Base-by-base conservation (phyloP, 2,329 filamentous ascomycete species). In the Neofusicoccum laricinum region DNA sequence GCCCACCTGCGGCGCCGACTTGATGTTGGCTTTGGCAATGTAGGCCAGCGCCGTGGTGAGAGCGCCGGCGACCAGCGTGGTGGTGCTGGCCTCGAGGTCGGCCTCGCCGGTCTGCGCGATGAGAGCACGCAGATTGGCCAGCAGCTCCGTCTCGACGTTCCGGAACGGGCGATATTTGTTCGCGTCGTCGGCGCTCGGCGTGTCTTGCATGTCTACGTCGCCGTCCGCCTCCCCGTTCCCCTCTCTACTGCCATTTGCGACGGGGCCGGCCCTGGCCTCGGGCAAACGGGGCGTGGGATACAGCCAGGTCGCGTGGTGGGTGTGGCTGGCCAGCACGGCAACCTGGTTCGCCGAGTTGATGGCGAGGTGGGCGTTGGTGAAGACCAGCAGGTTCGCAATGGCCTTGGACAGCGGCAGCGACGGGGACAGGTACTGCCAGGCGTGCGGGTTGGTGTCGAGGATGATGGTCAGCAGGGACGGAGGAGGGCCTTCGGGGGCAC, bases 91-190 rank as follows among this genome's bases (percentile, higher is more conserved):
- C n/a, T 85, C 77, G 57, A 96, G 84, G 70, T 91, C 85, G 14
- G 82, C 64, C 55, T 72, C 74, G 2, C 85, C 87, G 1, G 93
- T 97, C 51, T 83, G 81, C 64, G 84, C 78, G 71, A 98, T 85
- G 64, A 99, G 85, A n/a, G 82, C 78, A 34, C 86, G 86, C 36
- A 98, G 85, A 58, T 92, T 92, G 17, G 82, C 79, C 43, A 95
- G 83, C 64, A 99, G 87, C 66, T 90, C 88, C 65, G 89, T 84
- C 77, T 99, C 94, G 70, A 99, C 89, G 66, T 93, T 85, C 19
- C 91, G 88, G 76, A 98, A 98, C 53, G 93, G 92, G 0, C 93
- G 90, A 79, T 95, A 98, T 79, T 98, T 98, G 82, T 97, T 97
- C 53, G 91, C 89, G 71, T 81, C 76, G 67, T 79, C 77, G 50